Conservation (phyloP, 2,329 filamentous ascomycete genomes). For the Pseudocercospora fijiensis region DNA sequence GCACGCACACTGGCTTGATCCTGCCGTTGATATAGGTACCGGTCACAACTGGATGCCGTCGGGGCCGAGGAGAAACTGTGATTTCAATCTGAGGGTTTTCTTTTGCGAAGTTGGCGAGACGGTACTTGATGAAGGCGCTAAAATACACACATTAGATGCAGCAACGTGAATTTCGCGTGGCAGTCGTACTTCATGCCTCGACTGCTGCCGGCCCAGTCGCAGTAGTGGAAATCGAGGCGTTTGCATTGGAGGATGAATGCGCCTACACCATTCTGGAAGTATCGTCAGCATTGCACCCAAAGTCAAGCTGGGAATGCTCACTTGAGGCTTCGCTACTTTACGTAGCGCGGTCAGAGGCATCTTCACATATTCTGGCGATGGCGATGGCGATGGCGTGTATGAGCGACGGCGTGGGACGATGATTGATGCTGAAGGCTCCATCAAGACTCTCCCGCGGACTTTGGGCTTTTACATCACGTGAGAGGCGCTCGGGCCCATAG, state of each 20-base stretch:
- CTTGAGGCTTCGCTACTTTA: conserved; percentile 57
- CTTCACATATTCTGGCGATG: conserved; percentile 21
- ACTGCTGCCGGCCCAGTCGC: conserved; percentile 92
- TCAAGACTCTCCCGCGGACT: neutral
- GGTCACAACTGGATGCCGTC: conserved; percentile 82
- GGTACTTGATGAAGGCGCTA: conserved; percentile 77
- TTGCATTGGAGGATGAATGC: conserved; percentile 98
- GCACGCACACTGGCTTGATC: conserved; percentile 81
- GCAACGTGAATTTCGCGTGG: conserved; percentile 1
- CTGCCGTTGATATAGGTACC: conserved; percentile 92
- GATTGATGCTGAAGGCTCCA: neutral
- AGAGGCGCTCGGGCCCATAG: neutral
- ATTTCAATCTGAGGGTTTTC: conserved; percentile 88
- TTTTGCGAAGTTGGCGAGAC: conserved; percentile 74
- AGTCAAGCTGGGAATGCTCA: conserved; percentile 38
- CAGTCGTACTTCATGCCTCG: conserved; percentile 80
- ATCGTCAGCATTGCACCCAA: conserved; percentile 1
- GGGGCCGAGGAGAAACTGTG: conserved; percentile 83
- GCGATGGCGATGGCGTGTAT: neutral
- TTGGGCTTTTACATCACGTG: neutral
- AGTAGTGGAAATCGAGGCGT: conserved; percentile 93
- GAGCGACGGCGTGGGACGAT: no score
- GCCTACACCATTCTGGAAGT: conserved; percentile 81
- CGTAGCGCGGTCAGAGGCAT: conserved; percentile 54
- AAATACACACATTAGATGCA: neutral